phyloP scores from a whole-genome alignment of 2,329 filamentous ascomycete genomes.

The Alternaria longipes region DNA sequence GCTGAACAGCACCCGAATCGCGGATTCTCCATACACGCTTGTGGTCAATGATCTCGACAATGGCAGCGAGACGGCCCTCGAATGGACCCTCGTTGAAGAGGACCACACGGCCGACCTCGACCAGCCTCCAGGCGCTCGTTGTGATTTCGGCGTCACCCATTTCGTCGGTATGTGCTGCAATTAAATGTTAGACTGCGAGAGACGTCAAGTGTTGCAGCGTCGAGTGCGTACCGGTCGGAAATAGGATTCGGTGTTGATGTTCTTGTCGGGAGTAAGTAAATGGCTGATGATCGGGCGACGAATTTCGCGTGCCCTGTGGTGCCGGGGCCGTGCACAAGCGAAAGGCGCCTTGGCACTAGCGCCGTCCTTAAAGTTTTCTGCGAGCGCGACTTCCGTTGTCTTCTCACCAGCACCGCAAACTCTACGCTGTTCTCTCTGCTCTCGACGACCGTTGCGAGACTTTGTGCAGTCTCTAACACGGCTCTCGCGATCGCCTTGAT shows the following conservation, averaged over 20 bases:
- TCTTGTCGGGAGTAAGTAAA: conserved; percentile 38
- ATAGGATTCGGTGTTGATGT: conserved; percentile 48
- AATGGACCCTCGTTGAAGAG: conserved; percentile 85
- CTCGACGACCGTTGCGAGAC: conserved; percentile 1
- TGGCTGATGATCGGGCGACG: conserved; percentile 26
- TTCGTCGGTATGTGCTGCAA: conserved; percentile 52
- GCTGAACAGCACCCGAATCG: conserved; percentile 30
- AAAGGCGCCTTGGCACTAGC: conserved; percentile 21
- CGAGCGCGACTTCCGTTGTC: conserved; percentile 20
- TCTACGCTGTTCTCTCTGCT: conserved; percentile 2
- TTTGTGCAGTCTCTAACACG: not conserved
- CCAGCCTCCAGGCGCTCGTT: conserved; percentile 76
- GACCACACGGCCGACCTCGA: conserved; percentile 98
- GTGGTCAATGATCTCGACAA: conserved; percentile 99
- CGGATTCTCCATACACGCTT: conserved; percentile 85
- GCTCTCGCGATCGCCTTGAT: not conserved
- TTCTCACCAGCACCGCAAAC: not conserved
- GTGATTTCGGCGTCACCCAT: conserved; percentile 60
- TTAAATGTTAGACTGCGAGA: conserved; percentile 37
- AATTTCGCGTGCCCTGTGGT: conserved; percentile 19
- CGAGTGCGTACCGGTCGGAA: conserved; percentile 52
- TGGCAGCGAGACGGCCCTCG: conserved; percentile 86
- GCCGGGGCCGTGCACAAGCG: conserved; percentile 20
- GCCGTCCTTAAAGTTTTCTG: conserved; percentile 23
- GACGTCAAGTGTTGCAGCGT: conserved; percentile 30